phyloP scores from a whole-genome alignment of 2,329 filamentous ascomycete species.

The Clarireedia monteithiana region DNA sequence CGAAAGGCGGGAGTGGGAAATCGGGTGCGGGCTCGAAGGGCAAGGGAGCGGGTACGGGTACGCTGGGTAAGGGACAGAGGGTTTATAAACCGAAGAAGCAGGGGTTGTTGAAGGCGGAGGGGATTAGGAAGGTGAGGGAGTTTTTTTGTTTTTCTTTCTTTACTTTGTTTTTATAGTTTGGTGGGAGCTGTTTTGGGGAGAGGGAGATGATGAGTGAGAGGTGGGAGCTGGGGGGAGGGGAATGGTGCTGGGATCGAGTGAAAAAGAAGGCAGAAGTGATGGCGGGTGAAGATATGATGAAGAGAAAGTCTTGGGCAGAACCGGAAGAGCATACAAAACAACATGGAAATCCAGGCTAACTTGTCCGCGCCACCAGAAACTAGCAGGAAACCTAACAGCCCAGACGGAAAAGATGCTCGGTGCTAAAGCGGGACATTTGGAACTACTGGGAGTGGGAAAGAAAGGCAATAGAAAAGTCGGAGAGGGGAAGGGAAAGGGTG shows the following conservation, averaged over 20 bases:
- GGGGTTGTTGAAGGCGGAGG: slow-evolving; percentile 49
- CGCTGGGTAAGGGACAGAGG: slow-evolving; percentile 49
- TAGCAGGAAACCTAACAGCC: slow-evolving; percentile 51
- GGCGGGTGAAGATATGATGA: no score
- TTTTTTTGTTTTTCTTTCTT: not conserved
- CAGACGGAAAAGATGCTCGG: slow-evolving; percentile 62
- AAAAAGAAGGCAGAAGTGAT: not conserved
- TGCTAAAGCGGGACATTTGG: slow-evolving; percentile 60
- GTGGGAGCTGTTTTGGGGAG: not conserved
- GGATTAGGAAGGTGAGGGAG: slow-evolving; percentile 49
- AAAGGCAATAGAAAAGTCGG: slow-evolving; percentile 40
- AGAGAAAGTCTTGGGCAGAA: no score
- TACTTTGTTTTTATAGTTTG: not conserved
- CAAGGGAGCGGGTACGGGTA: slow-evolving; percentile 4
- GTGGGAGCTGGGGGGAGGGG: not conserved
- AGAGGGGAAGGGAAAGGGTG: slow-evolving; percentile 31
- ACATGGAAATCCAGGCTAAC: not conserved
- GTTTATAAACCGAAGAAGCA: slow-evolving; percentile 61
- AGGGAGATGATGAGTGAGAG: not conserved
- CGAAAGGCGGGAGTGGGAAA: slow-evolving; percentile 11
- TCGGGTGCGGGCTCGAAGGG: not conserved
- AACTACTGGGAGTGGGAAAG: slow-evolving; percentile 60
- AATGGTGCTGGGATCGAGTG: not conserved
- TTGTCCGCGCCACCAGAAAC: slow-evolving; percentile 38
- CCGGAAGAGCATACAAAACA: not conserved